Evolutionary conservation across 2,329 filamentous ascomycete species (phyloP), one percentile per base, ranked within the genome.

Genomic region (Colletotrichum sp.): DNA sequence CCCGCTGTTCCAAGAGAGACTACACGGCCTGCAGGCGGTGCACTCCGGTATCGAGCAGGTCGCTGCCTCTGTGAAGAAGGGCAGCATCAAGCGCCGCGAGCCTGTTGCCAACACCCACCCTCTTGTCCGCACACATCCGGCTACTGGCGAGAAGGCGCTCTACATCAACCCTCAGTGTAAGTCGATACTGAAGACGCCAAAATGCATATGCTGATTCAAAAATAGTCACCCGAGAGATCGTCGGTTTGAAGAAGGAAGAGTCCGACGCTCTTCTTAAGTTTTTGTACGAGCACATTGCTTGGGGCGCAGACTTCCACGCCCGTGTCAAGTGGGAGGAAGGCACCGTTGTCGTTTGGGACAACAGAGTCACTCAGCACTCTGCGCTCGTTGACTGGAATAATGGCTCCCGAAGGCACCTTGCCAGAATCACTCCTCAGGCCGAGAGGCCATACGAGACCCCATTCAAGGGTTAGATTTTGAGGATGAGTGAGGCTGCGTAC

Each of bases 1-100:
- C 71, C 94, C 95, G 0, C 90, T 92, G 52, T 97, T 98, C 87
- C 92, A 92, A 81, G 91, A 95, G 87, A 78, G 77, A 26, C 71
- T 76, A 6, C 74, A 76, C 28, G 74, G 71, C 7, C 71, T 76
- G 24, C 71, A 76, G n/a, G 74, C 74, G 12, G 74, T 76, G 9
- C 74, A 76, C 66, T 76, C 74, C 5, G 74, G 74, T 7, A 30
- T 76, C 18, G 74, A 76, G 67, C 74, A 76, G 72, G 64, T 76
- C 7, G 67, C 66, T 30, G 74, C 74, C 5, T 76, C 74, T 15
- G 74, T 76, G 21, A 71, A 57, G n/a, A 76, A 75, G 60, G 74
- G 74, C 12, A 64, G 74, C 74, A 75, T 76, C 38, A 76, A 76
- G 55, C 71, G 74, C 38, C 74, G 74, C 43, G 74, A 76, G 38